Base-by-base conservation (phyloP, 495 filamentous ascomycete genomes). In the Coniosporium apollinis region DNA sequence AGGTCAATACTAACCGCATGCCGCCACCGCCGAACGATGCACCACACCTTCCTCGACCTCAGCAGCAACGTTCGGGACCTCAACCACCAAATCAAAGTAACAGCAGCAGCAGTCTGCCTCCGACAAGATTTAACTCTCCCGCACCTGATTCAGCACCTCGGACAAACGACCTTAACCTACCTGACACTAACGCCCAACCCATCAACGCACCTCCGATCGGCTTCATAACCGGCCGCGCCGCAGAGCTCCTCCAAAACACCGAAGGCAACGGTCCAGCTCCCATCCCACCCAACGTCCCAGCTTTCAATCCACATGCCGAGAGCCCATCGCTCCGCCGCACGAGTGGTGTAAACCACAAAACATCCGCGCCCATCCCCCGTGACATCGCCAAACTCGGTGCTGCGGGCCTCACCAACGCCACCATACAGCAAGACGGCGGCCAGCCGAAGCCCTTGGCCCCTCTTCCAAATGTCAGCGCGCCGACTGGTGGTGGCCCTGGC, bases 261-360 rank as follows among this genome's bases (percentile, higher is more conserved):
- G 7, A 44, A 19, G 41, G 46, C 3, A 36, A 38, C 8, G n/a
- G 36, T 1, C 43, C 42, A 20, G 41, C 52, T 13, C 49, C 46
- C 9, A 52, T 52, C 2, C 56, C 62, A 3, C 34, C 56, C 4
- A 61, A 70, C 11, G 66, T 65, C 5, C 67, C 70, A 3, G 60
- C 62, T 32, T 94, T 93, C 55, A 81, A 94, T 49, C 83, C 83
- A 2, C 70, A 76, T 37, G 65, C 73, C 3, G 83, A 92, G 44
- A 85, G 79, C 41, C 82, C 85, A 0, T 84, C 82, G 0, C 87
- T 93, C 39, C 75, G 81, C 20, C 84, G 87, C 48, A 93, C 86
- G 3, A 75, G 79, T 0, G 85, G 85, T n/a, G 66, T 94, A 30
- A 83, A 93, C 43, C 81, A 89, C 45, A 72, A 60, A 18, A 76